A percentile compares a stretch with the other conserved stretches of the same genome.
Conservation (phyloP, 306 rosid genomes). For the Vachellia pachyceras region DNA sequence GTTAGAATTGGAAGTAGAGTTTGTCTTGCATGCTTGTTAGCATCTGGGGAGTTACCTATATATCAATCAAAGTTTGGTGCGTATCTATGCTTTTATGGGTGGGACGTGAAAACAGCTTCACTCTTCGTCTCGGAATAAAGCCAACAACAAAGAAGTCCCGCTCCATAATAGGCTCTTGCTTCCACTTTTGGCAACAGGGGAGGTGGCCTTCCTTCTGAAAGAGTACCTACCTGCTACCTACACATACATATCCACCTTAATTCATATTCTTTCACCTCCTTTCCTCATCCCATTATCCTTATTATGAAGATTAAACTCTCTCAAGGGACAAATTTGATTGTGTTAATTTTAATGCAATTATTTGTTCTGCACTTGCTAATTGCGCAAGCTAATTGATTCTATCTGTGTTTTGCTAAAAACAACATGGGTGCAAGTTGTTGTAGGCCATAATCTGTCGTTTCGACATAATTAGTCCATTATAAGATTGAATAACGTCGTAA, state of each 20-base stretch:
- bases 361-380: background rate
- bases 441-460: conserved; percentile 8
- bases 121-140: conserved; percentile 37
- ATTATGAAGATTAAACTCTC: background rate
- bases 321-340: background rate
- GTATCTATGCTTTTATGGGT: conserved; percentile 31
- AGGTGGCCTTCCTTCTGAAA: conserved; percentile 33
- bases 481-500: background rate
- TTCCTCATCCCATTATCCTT: background rate
- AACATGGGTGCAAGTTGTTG: background rate
- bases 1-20: background rate
- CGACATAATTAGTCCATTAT: background rate
- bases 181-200: conserved; percentile 58
- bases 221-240: background rate
- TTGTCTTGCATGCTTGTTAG: conserved; percentile 15
- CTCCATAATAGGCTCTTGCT: conserved; percentile 37
- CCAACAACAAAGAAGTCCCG: conserved; percentile 35
- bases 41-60: conserved; percentile 1
- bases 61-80: conserved; percentile 21
- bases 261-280: background rate
- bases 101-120: conserved; percentile 46
- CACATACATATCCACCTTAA: background rate
- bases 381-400: background rate
- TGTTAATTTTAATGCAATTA: background rate
- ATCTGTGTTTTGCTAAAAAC: background rate